A percentile compares a stretch with the other conserved stretches of the same genome.
phyloP scores from a whole-genome alignment of 306 rosid species.

The Malus fusca region DNA sequence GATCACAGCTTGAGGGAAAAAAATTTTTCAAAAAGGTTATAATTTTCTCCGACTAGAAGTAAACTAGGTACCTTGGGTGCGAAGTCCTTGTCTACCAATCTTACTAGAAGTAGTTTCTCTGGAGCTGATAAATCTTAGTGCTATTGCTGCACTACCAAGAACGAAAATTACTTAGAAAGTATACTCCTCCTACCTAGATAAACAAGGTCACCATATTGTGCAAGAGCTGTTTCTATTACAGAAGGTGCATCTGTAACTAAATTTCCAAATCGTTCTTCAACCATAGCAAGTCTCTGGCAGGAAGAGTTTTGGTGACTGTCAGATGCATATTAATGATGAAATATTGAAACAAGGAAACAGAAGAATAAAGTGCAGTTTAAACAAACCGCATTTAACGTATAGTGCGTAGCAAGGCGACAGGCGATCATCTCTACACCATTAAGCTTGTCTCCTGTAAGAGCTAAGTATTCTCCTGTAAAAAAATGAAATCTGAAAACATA shows the following conservation, averaged over 20 bases:
- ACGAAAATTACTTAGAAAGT: no score
- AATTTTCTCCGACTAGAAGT: neutral
- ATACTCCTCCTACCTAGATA: no score
- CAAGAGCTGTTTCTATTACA: no score
- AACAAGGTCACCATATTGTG: no score
- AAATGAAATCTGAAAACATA: neutral
- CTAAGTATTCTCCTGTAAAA: constrained; percentile 80
- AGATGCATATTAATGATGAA: constrained; percentile 6
- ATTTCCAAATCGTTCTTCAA: no score
- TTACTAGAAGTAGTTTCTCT: no score
- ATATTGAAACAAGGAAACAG: neutral
- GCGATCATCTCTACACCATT: constrained; percentile 95
- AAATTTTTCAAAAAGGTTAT: neutral
- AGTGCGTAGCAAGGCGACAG: constrained; percentile 93
- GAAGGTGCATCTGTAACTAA: no score
- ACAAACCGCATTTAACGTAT: constrained; percentile 59
- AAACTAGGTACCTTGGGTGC: constrained; percentile 63
- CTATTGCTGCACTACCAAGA: no score
- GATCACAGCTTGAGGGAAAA: neutral
- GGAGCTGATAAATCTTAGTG: no score
- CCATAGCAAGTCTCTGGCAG: no score
- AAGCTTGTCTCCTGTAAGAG: constrained; percentile 95
- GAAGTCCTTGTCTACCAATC: constrained; percentile 84
- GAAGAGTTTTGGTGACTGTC: constrained; percentile 20
- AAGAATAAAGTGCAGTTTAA: constrained; percentile 11